Evolutionary conservation across 305 asterid genomes (phyloP).

Genomic region (Solanum hybrid): DNA sequence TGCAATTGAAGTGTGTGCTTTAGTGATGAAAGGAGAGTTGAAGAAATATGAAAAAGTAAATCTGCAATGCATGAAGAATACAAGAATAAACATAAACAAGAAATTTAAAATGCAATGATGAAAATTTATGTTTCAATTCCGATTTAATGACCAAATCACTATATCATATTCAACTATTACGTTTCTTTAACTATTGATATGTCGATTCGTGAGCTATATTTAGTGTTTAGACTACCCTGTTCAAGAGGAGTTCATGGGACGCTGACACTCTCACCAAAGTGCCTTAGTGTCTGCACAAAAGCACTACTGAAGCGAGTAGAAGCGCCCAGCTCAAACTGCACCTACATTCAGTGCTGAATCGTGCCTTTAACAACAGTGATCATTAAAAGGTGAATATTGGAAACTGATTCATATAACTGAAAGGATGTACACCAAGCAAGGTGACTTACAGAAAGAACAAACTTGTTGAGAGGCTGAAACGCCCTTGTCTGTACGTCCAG

Average conservation of each 20-base stretch:
- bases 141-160: neutral
- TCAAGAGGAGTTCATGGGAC: neutral
- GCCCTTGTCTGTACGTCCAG: conserved; percentile 96
- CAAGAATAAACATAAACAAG: neutral
- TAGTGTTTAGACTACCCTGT: neutral
- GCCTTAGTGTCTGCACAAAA: neutral
- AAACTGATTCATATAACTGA: neutral
- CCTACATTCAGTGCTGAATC: neutral
- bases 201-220: neutral
- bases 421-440: conserved; percentile 13
- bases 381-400: neutral
- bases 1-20: neutral
- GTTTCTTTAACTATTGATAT: neutral
- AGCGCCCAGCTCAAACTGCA: neutral
- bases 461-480: conserved; percentile 90
- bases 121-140: neutral
- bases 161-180: neutral
- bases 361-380: neutral
- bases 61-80: neutral
- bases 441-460: conserved; percentile 83
- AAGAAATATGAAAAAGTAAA: neutral
- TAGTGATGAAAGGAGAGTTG: neutral
- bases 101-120: neutral
- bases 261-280: neutral
- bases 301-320: neutral